Evolutionary conservation across 352 stramenopile species (phyloP).

Genomic region (Saprolegnia diclina): DNA sequence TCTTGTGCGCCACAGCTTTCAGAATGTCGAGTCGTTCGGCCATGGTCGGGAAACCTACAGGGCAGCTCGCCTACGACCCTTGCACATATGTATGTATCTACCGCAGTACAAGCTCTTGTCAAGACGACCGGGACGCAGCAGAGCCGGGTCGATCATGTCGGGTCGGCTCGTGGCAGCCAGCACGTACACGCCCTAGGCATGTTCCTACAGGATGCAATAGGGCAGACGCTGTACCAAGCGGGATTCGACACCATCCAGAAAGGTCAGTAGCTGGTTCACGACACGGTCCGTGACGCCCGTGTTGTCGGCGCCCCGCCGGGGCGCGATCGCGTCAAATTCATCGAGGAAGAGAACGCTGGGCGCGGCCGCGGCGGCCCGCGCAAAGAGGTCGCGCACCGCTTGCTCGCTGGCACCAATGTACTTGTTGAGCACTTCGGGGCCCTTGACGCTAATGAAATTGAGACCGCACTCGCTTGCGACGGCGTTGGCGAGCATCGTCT

Average conservation of each 20-base stretch:
- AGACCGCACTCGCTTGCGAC: constrained; percentile 82
- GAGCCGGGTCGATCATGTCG: constrained; percentile 95
- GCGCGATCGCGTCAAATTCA: constrained; percentile 94
- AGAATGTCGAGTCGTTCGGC: constrained; percentile 79
- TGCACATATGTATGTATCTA: constrained; percentile 26
- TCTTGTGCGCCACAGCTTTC: constrained; percentile 61
- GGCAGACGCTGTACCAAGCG: constrained; percentile 42
- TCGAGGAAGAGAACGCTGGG: constrained; percentile 81
- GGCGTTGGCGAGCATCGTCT: constrained; percentile 82
- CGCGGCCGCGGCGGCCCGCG: constrained; percentile 58
- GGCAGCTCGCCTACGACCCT: no score
- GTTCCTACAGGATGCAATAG: constrained; percentile 26
- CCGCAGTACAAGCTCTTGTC: constrained; percentile 93
- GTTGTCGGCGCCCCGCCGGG: constrained; percentile 89
- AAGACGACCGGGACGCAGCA: constrained; percentile 90
- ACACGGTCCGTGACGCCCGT: constrained; percentile 95
- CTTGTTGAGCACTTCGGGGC: constrained; percentile 86
- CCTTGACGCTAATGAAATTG: constrained; percentile 90
- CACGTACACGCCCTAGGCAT: constrained; percentile 85
- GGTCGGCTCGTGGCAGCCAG: constrained; percentile 94
- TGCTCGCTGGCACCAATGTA: constrained; percentile 89
- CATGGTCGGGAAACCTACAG: constrained; percentile 82
- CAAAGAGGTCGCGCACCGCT: constrained; percentile 83
- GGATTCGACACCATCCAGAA: constrained; percentile 94
- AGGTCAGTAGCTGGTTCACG: constrained; percentile 97